Evolutionary conservation across 164 flowering plant species (phyloP), one percentile per base, ranked within the genome.

Genomic region (Vitis rupestris): DNA sequence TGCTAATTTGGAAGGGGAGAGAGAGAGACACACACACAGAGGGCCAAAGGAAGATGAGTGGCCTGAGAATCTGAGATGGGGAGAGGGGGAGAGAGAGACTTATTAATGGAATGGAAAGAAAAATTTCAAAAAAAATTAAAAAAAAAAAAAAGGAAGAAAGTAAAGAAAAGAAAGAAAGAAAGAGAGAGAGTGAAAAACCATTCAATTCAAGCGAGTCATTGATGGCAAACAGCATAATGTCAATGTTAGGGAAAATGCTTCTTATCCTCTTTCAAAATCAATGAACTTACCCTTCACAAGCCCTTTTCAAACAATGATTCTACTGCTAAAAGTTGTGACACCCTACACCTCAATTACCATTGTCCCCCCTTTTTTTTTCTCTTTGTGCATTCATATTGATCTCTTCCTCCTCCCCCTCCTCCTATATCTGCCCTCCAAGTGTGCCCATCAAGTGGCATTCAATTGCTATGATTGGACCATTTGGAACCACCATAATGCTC

Each of bases 151-250:
- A 13, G 12, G 8, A 1, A n/a, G 8, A 55, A 14, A 57, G 51
- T 13, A 37, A 37, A 37, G 44, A 37, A 37, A 37, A 37, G 44
- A 37, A 37, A 37, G 44, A 37, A 37, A 37, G 44, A 37, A 37
- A 37, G 44, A 37, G 44, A 37, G 44, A 3, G 61, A 37, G 16
- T 27, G 17, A 3, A 5, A 54, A 29, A 31, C 6, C 17, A 14
- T 15, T 16, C 13, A 19, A 27, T 37, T 37, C 30, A 48, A 10
- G 53, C 17, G 83, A 73, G 76, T 37, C 61, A 69, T 69, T 72
- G 66, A 87, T 90, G 92, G 97, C 92, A 73, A 92, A 87, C 97
- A 92, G 71, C 70, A 92, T 90, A 75, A 92, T 92, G 31, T 64
- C 58, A 55, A 31, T 48, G 71, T 65, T 50, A 69, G 78, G 80